Evolutionary conservation across 768 basidiomycete genomes (phyloP), one percentile per base, ranked within the genome.

Genomic region (Lactarius pseudohatsudake): DNA sequence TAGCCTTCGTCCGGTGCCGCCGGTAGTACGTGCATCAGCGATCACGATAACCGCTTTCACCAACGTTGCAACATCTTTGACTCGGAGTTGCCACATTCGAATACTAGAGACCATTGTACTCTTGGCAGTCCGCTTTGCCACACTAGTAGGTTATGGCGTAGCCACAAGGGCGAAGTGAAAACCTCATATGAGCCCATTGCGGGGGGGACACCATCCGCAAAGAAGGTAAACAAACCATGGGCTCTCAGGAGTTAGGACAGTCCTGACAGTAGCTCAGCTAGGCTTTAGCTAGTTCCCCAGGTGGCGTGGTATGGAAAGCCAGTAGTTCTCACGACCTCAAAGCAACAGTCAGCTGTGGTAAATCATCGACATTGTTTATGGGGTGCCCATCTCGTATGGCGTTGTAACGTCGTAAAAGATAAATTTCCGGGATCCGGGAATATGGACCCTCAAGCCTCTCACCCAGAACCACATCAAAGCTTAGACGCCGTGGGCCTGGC

Each of bases 401-500:
- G 26, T 53, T 26, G 26, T 53, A 53, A 53, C 26, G 13, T 11
- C 22, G 26, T 4, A 53, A 16, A 28, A 7, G 50, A 53, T 26
- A 16, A 26, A 15, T 15, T 28, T 53, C 50, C 50, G 26, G 15
- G 50, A 53, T 22, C 50, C 50, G 50, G 50, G 50, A 53, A 53
- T 26, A 53, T 28, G 50, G 50, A 15, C 7, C 50, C n/a, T 26
- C 41, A 41, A 15, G 41, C 16, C 41, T 26, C 50, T 6, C 15
- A 15, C 22, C 13, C 20, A 20, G 50, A 53, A 53, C 26, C 13
- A 26, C 26, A 26, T 26, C 50, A 53, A 53, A 2, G 0, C 5
- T 28, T 53, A 53, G 50, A 53, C 50, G 50, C 50, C 50, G 50
- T 53, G 50, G 50, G 50, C 50, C 50, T 26, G 50, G 50, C 50